phyloP scores from a whole-genome alignment of 2,329 filamentous ascomycete species.

The Colletotrichum eleusines region DNA sequence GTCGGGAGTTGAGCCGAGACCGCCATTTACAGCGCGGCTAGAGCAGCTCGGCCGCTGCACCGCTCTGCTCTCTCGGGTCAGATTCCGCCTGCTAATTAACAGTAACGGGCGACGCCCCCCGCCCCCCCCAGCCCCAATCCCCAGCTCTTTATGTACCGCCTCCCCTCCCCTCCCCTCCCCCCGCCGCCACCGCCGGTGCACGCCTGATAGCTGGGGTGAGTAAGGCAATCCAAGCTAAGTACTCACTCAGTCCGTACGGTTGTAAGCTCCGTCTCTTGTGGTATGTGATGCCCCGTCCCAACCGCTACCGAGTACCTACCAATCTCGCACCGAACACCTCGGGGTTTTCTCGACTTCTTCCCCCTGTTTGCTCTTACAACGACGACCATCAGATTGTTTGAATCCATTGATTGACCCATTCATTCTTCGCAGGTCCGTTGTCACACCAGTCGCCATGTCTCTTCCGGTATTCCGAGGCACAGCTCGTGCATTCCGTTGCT shows the following conservation, averaged over 20 bases:
- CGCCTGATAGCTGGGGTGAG: conserved; percentile 22
- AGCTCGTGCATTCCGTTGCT: conserved; percentile 60
- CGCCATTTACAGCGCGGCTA: conserved; percentile 4
- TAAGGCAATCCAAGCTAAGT: conserved; percentile 6
- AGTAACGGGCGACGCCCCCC: conserved; percentile 3
- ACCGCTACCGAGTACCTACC: neutral
- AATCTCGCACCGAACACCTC: neutral
- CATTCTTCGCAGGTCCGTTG: neutral
- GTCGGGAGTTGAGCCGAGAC: conserved; percentile 20
- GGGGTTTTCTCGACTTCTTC: neutral
- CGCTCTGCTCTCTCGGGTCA: conserved; percentile 31
- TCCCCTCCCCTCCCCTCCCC: conserved; percentile 26
- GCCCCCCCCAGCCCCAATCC: neutral
- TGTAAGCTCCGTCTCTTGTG: conserved; percentile 16
- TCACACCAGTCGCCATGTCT: conserved; percentile 56
- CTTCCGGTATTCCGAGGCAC: conserved; percentile 61
- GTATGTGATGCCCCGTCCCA: conserved; percentile 5
- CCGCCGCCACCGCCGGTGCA: conserved; percentile 19
- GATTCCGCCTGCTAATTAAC: conserved; percentile 16
- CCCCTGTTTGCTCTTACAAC: neutral
- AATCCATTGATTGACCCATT: neutral
- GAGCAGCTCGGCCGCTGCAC: conserved; percentile 16
- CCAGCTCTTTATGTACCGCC: conserved; percentile 35
- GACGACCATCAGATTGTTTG: neutral
- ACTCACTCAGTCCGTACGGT: neutral